Evolutionary conservation across 2,329 filamentous ascomycete species (phyloP).

Genomic region (Xylaria sp.): DNA sequence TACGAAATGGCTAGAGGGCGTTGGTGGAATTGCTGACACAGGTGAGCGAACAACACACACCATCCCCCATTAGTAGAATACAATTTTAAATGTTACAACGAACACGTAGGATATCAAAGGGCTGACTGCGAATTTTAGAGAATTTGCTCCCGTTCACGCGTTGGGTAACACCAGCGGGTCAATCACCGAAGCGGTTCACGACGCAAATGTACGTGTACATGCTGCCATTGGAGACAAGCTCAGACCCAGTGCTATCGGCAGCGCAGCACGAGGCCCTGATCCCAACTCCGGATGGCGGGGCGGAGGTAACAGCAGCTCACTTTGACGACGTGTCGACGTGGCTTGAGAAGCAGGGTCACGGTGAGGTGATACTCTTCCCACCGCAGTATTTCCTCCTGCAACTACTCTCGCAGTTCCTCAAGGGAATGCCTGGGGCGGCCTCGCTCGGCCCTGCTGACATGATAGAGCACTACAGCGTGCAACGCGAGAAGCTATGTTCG

Average conservation of each 20-base stretch:
- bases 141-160: conserved; percentile 81
- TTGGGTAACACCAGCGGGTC: conserved; percentile 81
- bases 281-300: conserved; percentile 72
- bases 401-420: conserved; percentile 61
- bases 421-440: conserved; percentile 39
- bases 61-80: not conserved
- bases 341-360: conserved; percentile 65
- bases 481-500: conserved; percentile 58
- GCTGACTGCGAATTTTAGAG: conserved; percentile 46
- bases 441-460: conserved; percentile 33
- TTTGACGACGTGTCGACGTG: conserved; percentile 76
- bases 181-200: conserved; percentile 76
- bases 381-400: conserved; percentile 81
- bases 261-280: conserved; percentile 61
- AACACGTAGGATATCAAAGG: not conserved
- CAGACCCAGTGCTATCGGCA: conserved; percentile 40
- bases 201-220: conserved; percentile 98
- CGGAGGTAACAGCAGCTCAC: conserved; percentile 72
- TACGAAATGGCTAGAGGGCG: conserved; percentile 62
- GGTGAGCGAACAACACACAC: conserved; percentile 50
- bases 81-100: not conserved
- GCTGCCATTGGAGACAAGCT: conserved; percentile 61
- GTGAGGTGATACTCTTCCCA: conserved; percentile 83
- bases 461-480: conserved; percentile 47
- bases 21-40: conserved; percentile 68